Evolutionary conservation across 2,329 filamentous ascomycete genomes (phyloP), one percentile per base, ranked within the genome.

Genomic region (Thelonectria rubi): DNA sequence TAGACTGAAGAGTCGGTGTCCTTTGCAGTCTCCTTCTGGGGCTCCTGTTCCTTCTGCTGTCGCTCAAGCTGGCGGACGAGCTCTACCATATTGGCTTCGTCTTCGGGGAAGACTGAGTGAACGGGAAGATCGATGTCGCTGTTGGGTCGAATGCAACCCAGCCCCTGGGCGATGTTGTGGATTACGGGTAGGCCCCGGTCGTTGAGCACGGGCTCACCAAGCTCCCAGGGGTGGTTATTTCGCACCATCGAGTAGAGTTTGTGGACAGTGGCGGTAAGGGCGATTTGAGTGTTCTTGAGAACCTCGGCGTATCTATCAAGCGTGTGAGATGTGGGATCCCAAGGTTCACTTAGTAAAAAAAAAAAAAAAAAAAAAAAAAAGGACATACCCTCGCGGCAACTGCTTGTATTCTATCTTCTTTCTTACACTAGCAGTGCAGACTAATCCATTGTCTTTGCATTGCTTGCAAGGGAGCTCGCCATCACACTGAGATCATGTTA

Each of bases 391-490:
- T 79, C 83, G 78, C 10, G 87, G 86, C 48, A 89, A 73, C 75
- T 89, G 86, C 78, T 89, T 89, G 73, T 87, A 89, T 69, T 89
- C 86, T 15, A 86, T 86, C 84, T 89, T 89, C 72, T 88, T 89
- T 64, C 87, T 79, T 14, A 85, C 83, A 8, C 86, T 86, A 14
- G 86, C 86, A 8, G 85, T 88, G 75, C 87, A 89, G 20, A 89
- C 84, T 8, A 88, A 78, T 15, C 86, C 86, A 63, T 89, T 87
- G 67, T 89, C 86, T 75, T 87, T 88, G 74, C 87, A 89, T 69
- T 86, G 79, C 76, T 89, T 88, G 74, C 87, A 89, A 10, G 86
- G 86, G 58, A 88, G 88, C 69, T 88, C 86, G 63, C 86, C 86
- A 65, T 89, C 86, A 71, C 86, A 89, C 86, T 88, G 5, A 49